phyloP scores from a whole-genome alignment of 1,139 yeast species.

The Debaryomycetaceae sp. region DNA sequence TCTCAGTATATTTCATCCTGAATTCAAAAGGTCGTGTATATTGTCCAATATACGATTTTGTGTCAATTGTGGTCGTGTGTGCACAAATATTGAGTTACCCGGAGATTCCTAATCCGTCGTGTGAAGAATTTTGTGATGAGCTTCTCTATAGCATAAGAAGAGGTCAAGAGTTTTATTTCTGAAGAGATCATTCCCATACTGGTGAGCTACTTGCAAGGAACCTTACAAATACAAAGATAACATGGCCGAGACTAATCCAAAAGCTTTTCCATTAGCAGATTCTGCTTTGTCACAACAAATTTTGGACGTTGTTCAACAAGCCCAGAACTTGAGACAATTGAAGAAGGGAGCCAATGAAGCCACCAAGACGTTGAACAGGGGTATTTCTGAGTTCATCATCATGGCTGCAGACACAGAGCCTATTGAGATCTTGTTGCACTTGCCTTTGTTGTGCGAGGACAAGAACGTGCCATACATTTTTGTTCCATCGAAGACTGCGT shows the following conservation, averaged over 20 bases:
- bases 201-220: constrained; percentile 67
- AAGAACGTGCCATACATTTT: constrained; percentile 99
- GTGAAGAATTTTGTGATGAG: constrained; percentile 4
- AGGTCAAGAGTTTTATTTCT: constrained; percentile 1
- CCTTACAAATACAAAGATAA: constrained; percentile 31
- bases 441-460: constrained; percentile 97
- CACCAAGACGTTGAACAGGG: constrained; percentile 98
- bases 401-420: constrained; percentile 99
- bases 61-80: background rate
- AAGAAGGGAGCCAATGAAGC: constrained; percentile 99
- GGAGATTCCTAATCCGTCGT: background rate
- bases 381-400: constrained; percentile 98
- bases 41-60: too few relatives aligned
- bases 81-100: background rate
- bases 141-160: constrained; percentile 1
- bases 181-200: constrained; percentile 16
- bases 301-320: constrained; percentile 96
- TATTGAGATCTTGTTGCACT: constrained; percentile 94
- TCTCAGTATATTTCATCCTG: background rate
- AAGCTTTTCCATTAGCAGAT: constrained; percentile 98
- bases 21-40: too few relatives aligned
- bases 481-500: constrained; percentile 97
- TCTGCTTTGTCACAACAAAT: constrained; percentile 94
- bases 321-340: constrained; percentile 96
- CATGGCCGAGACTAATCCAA: constrained; percentile 83